Percentiles rank a stretch among this genome's conserved stretches.
Conservation (phyloP, 495 filamentous ascomycete genomes). For the Parachaetomium inaequale region DNA sequence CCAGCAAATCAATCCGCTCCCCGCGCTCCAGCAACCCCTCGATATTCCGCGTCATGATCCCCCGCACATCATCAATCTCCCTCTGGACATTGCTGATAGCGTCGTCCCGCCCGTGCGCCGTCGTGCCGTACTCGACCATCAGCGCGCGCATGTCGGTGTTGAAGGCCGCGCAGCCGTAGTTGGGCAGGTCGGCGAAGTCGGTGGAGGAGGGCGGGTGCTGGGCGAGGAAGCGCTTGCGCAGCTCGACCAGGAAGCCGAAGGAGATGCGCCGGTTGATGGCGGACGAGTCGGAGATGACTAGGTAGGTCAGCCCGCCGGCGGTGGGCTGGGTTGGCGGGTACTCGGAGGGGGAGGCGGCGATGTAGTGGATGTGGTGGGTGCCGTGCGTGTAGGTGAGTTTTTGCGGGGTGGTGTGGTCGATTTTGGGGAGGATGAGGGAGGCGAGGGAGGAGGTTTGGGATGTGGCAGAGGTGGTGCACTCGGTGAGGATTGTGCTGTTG, state of each 20-base stretch:
- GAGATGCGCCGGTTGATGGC: slow-evolving; percentile 80
- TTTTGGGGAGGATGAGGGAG: slow-evolving; percentile 93
- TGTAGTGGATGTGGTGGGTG: slow-evolving; percentile 90
- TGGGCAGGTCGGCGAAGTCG: slow-evolving; percentile 72
- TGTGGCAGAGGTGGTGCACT: slow-evolving; percentile 78
- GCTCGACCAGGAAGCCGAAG: slow-evolving; percentile 89
- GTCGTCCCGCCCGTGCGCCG: slow-evolving; percentile 64
- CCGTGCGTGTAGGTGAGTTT: slow-evolving; percentile 94
- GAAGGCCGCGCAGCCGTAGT: slow-evolving; percentile 87
- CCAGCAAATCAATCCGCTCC: slow-evolving; percentile 89
- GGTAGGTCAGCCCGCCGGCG: slow-evolving; percentile 76
- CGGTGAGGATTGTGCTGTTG: slow-evolving; percentile 84
- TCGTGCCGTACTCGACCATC: slow-evolving; percentile 82
- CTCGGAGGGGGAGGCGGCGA: slow-evolving; percentile 75
- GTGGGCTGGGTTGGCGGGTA: slow-evolving; percentile 47
- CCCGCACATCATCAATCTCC: slow-evolving; percentile 89
- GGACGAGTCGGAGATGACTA: slow-evolving; percentile 69
- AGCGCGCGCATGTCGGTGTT: slow-evolving; percentile 71
- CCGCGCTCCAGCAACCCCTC: slow-evolving; percentile 92
- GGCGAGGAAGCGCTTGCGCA: slow-evolving; percentile 80
- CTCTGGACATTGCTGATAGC: slow-evolving; percentile 75
- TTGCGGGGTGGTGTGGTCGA: slow-evolving; percentile 71
- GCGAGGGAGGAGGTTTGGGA: slow-evolving; percentile 78
- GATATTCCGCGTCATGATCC: slow-evolving; percentile 99
- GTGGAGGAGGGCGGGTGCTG: slow-evolving; percentile 63